Conservation (phyloP, 306 rosid genomes). For the Sechiopsis laciniata region DNA sequence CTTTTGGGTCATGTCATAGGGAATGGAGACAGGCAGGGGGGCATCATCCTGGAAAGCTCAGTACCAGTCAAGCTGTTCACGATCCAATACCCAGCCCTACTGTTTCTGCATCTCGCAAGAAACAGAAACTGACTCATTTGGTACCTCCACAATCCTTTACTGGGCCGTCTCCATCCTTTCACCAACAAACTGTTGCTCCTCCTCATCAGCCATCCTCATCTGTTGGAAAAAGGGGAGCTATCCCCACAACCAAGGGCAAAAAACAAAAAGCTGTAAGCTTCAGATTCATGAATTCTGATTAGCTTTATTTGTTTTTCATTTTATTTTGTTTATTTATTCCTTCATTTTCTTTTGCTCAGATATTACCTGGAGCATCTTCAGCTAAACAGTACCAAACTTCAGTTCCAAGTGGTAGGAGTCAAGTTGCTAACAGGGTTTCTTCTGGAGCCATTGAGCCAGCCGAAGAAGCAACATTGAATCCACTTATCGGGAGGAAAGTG, state of each 20-base stretch:
- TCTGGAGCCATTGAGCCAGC: constrained; percentile 54
- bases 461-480: constrained; percentile 49
- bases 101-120: constrained; percentile 82
- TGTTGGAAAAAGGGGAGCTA: constrained; percentile 61
- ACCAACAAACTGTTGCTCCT: constrained; percentile 54
- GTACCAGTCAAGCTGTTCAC: constrained; percentile 53
- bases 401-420: constrained; percentile 71
- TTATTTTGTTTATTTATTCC: constrained; percentile 10
- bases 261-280: constrained; percentile 77
- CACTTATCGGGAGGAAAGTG: constrained; percentile 73
- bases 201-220: constrained; percentile 84
- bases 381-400: constrained; percentile 61
- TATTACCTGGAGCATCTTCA: constrained; percentile 54
- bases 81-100: constrained; percentile 81
- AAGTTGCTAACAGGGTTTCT: constrained; percentile 52
- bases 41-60: constrained; percentile 52
- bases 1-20: constrained; percentile 38
- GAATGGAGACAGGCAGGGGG: constrained; percentile 94
- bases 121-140: constrained; percentile 60
- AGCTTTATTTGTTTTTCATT: constrained; percentile 9
- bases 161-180: constrained; percentile 70
- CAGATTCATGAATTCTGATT: background rate
- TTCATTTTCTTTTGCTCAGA: constrained; percentile 40
- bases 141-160: constrained; percentile 67
- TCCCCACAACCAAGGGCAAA: constrained; percentile 68